phyloP scores from a whole-genome alignment of 2,329 filamentous ascomycete genomes.

The Fusarium sp. region DNA sequence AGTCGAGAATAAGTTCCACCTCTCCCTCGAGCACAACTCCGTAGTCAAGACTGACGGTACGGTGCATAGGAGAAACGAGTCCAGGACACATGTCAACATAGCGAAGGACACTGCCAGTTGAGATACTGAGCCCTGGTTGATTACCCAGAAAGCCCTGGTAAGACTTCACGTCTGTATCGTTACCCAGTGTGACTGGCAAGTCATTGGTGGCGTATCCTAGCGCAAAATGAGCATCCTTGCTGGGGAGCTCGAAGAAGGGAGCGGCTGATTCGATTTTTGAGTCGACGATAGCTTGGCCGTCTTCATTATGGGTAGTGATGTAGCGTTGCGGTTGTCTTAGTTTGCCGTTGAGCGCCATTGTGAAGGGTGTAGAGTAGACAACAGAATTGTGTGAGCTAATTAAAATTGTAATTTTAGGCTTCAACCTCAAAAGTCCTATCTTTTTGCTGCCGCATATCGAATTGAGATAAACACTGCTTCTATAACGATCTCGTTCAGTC shows the following conservation, averaged over 20 bases:
- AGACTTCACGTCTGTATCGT: conserved; percentile 39
- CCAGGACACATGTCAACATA: conserved; percentile 64
- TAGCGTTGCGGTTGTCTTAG: conserved; percentile 40
- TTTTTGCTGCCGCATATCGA: too few species aligned
- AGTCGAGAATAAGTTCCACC: conserved; percentile 67
- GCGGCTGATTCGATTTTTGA: conserved; percentile 35
- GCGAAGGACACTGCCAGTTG: conserved; percentile 60
- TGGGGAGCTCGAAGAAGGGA: conserved; percentile 42
- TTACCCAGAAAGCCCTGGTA: conserved; percentile 40
- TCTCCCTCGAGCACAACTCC: conserved; percentile 69
- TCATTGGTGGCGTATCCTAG: conserved; percentile 48
- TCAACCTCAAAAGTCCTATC: too few species aligned
- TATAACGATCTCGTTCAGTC: too few species aligned
- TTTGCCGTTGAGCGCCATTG: conserved; percentile 39
- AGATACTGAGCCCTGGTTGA: conserved; percentile 50
- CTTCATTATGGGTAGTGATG: conserved; percentile 49
- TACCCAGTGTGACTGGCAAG: conserved; percentile 42
- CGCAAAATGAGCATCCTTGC: conserved; percentile 42
- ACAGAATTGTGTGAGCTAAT: too few species aligned
- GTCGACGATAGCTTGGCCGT: conserved; percentile 45
- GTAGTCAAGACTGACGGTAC: conserved; percentile 69
- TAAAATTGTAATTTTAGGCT: too few species aligned
- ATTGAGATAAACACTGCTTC: too few species aligned
- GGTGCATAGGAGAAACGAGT: conserved; percentile 52
- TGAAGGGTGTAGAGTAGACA: not conserved